Base-by-base conservation (phyloP, 1,284 basidiomycete species). In the Trichosporon faecale region DNA sequence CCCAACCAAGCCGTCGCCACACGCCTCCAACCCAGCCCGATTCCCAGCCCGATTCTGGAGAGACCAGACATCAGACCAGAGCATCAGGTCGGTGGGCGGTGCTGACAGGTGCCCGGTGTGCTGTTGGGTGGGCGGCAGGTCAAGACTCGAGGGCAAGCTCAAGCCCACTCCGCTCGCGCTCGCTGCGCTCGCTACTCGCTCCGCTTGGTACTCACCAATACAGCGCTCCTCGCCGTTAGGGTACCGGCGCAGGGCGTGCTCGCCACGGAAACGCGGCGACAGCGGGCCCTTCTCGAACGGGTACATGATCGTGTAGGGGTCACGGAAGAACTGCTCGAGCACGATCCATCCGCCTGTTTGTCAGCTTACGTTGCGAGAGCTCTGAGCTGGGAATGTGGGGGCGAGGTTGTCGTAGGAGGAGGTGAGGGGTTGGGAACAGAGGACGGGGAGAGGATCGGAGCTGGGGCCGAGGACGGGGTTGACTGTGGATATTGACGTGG, bases 221-320 rank as follows among this genome's bases (percentile, higher is more conserved):
- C 97, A 99, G 68, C 97, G 90, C 85, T 99, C 97, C 86, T 99
- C 97, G 46, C 97, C 97, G 74, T 92, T 96, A 21, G 97, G 95
- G 85, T 99, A 99, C 80, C 97, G 88, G 72, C 97, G 90, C 75
- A 99, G 86, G n/a, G 97, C 97, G 84, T 99, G 97, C 85, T 99
- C 97, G 70, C 97, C 97, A 82, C 97, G 91, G 88, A 99, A 99
- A 74, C 97, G 93, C 57, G 97, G 95, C 52, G 94, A 97, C 69
- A 99, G 85, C 49, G 97, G 97, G 23, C 97, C 97, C 85, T 99
- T 99, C 86, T 99, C 97, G 79, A 95, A 98, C 29, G 80, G 80
- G 75, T 86, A 88, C 86, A 87, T 97, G 87, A 99, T 99, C 57
- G 96, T 99, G 85, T 98, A 99, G 37, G 96, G 96, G 61, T 93